Conservation (phyloP, 495 filamentous ascomycete genomes). For the Lineolata rhizophorae region DNA sequence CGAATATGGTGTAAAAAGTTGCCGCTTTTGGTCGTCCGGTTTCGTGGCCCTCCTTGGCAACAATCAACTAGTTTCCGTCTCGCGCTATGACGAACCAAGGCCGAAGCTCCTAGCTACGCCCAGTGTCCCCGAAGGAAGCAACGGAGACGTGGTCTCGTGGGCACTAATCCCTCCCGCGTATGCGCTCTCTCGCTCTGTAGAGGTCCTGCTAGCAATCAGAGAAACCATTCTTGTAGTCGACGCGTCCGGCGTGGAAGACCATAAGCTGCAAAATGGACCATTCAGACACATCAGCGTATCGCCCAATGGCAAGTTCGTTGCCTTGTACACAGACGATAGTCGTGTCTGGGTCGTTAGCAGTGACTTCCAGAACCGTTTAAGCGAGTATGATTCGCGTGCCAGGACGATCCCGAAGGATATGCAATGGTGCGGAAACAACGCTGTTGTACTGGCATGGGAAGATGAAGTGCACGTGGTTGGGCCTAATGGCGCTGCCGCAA, state of each 20-base stretch:
- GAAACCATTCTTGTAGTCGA: slow-evolving; percentile 75
- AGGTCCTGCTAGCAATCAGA: slow-evolving; percentile 71
- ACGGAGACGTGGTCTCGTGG: slow-evolving; percentile 88
- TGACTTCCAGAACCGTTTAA: slow-evolving; percentile 78
- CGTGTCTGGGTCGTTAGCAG: slow-evolving; percentile 84
- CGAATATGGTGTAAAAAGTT: slow-evolving; percentile 64
- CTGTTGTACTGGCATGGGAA: slow-evolving; percentile 87
- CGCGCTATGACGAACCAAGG: slow-evolving; percentile 74
- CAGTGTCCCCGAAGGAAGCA: slow-evolving; percentile 48
- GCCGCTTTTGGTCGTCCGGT: slow-evolving; percentile 75
- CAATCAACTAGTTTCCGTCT: slow-evolving; percentile 69
- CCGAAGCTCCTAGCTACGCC: slow-evolving; percentile 62
- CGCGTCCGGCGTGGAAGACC: slow-evolving; percentile 73
- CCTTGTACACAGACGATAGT: slow-evolving; percentile 66
- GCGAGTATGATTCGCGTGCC: slow-evolving; percentile 75
- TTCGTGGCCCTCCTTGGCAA: slow-evolving; percentile 86
- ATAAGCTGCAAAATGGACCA: slow-evolving; percentile 71
- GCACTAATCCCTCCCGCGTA: slow-evolving; percentile 70
- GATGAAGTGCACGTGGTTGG: slow-evolving; percentile 95
- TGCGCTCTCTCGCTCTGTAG: slow-evolving; percentile 84
- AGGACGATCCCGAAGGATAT: slow-evolving; percentile 72
- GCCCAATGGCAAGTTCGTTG: slow-evolving; percentile 71
- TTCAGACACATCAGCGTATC: slow-evolving; percentile 80
- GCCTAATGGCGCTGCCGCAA: slow-evolving; percentile 53
- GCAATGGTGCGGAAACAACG: slow-evolving; percentile 92